Evolutionary conservation across 2,329 filamentous ascomycete genomes (phyloP), one percentile per base, ranked within the genome.

Genomic region (Fusarium sp.): DNA sequence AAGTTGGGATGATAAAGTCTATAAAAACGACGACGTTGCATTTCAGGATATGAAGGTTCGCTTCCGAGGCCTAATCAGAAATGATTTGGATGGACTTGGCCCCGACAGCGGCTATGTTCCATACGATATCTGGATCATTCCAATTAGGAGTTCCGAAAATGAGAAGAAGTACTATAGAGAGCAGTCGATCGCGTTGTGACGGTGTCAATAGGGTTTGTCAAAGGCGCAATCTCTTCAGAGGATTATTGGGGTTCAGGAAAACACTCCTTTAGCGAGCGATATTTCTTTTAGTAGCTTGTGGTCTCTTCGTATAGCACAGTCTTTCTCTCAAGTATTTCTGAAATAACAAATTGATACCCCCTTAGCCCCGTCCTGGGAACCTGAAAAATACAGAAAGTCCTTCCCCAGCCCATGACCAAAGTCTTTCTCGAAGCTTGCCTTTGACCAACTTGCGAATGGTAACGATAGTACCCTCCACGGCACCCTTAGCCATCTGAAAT

Each of bases 391-490:
- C 3, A 24, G 0, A 50, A 9, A 33, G 16, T 4, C 12, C 16
- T 8, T 18, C 12, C 1, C 18, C 4, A 3, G 4, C 26, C 7
- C 8, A 6, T 1, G 15, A 14, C 6, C 1, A 24, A 7, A 14
- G 16, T 26, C 10, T 5, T 15, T 11, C 38, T 68, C 55, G 59
- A 22, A 74, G 50, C 26, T 75, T 55, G 1, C 68, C 68, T 10
- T 65, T 57, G 0, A 68, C 60, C 4, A 77, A 36, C 14, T 36
- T 50, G 3, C 73, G 67, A 36, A 78, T 65, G 4, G 75, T 63
- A 30, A 53, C 16, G 31, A 77, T 69, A 26, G 68, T 76, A 2
- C 54, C 57, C 24, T 78, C 69, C 15, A 72, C 73, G 0, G 72
- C 70, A 14, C 61, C 50, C 14, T 67, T 71, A 0, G 72, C 73